These are phyloP conservation scores for Aspergillus nidulans DNA, from an alignment of 495 filamentous ascomycete species.

Conservation along the genomic window DNA sequence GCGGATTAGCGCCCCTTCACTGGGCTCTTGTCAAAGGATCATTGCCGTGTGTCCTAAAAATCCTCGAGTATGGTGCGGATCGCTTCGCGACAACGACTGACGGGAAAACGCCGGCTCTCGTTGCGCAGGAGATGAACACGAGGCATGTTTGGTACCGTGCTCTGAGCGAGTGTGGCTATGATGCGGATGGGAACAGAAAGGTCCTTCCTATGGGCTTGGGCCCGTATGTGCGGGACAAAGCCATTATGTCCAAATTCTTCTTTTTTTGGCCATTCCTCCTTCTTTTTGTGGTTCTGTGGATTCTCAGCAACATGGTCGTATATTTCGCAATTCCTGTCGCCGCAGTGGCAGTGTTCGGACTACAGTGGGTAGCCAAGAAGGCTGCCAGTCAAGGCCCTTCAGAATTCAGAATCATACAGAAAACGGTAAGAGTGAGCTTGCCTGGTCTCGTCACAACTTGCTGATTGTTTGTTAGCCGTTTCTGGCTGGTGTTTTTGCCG, in stretches of 20 bases:
- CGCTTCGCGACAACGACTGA: slow-evolving; percentile 80
- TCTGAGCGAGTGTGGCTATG: slow-evolving; percentile 78
- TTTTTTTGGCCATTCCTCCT: slow-evolving; percentile 84
- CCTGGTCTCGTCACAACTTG: background rate
- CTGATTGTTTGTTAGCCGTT: slow-evolving; percentile 61
- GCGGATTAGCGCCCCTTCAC: slow-evolving; percentile 88
- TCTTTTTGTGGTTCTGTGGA: slow-evolving; percentile 61
- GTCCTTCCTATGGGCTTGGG: slow-evolving; percentile 48
- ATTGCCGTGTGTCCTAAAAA: slow-evolving; percentile 77
- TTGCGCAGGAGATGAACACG: slow-evolving; percentile 87
- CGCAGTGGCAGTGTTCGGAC: slow-evolving; percentile 56
- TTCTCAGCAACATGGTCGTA: slow-evolving; percentile 69
- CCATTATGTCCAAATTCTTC: slow-evolving; percentile 79
- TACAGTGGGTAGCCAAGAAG: slow-evolving; percentile 78
- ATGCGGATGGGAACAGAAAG: slow-evolving; percentile 67
- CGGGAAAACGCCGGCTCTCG: slow-evolving; percentile 79
- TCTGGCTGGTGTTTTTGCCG: slow-evolving; percentile 89
- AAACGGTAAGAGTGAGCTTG: slow-evolving; percentile 58
- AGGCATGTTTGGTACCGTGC: slow-evolving; percentile 76
- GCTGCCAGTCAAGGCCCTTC: slow-evolving; percentile 72
- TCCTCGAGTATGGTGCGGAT: slow-evolving; percentile 92
- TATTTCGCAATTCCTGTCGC: slow-evolving; percentile 71
- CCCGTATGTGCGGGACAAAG: slow-evolving; percentile 63
- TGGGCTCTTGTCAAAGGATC: slow-evolving; percentile 96
- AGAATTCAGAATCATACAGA: slow-evolving; percentile 82